A percentile compares a stretch with the other conserved stretches of the same genome.
phyloP scores from a whole-genome alignment of 768 basidiomycete species.

The Mycena indigotica region DNA sequence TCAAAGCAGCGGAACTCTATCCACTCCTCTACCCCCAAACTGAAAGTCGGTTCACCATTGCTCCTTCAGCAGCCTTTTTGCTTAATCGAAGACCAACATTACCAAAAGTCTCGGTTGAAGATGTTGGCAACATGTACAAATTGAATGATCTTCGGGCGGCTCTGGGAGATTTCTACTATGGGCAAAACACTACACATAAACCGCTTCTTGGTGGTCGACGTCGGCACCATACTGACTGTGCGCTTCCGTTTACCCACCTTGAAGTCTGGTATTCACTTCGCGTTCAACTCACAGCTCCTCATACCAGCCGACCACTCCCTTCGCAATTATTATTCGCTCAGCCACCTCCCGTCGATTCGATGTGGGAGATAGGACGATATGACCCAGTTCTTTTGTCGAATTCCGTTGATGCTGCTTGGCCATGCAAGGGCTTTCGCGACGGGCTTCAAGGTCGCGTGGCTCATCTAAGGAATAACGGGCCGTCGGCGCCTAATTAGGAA shows the following conservation, averaged over 20 bases:
- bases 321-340: constrained; percentile 25
- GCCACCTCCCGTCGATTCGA: constrained; percentile 15
- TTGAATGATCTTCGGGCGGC: constrained; percentile 32
- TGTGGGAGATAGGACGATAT: constrained; percentile 15
- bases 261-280: too few relatives aligned
- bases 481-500: too few relatives aligned
- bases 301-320: constrained; percentile 23
- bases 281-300: constrained; percentile 29
- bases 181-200: not conserved
- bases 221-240: not conserved
- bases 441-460: constrained; percentile 17
- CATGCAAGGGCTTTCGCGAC: constrained; percentile 13
- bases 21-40: not conserved
- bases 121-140: constrained; percentile 22
- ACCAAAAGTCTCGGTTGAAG: constrained; percentile 24
- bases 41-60: constrained; percentile 19
- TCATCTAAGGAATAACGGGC: too few relatives aligned
- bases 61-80: constrained; percentile 25
- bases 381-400: constrained; percentile 20
- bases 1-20: constrained; percentile 5
- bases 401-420: constrained; percentile 18
- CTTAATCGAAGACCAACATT: constrained; percentile 25
- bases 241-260: constrained; percentile 24
- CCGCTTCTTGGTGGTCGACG: constrained; percentile 12
- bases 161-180: constrained; percentile 25